Percentiles rank a stretch among this genome's conserved stretches.
phyloP scores from a whole-genome alignment of 331 rosid species.

The Dryas integrifolia region DNA sequence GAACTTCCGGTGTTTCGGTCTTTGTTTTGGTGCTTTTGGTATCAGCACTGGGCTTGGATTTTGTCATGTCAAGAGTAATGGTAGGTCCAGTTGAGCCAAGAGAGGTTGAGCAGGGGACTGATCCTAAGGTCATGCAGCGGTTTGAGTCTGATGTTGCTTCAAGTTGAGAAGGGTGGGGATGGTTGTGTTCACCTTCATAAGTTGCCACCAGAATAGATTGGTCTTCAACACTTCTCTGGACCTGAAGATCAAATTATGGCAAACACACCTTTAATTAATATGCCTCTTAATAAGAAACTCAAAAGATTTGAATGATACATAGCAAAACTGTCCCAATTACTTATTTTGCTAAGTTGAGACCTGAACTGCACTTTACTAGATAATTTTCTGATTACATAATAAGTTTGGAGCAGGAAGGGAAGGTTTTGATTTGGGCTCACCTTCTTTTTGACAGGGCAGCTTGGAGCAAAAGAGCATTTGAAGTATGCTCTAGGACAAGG shows the following conservation, averaged over 20 bases:
- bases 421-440: constrained; percentile 26
- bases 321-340: neutral
- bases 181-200: constrained; percentile 98
- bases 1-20: constrained; percentile 52
- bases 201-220: constrained; percentile 84
- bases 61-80: constrained; percentile 56
- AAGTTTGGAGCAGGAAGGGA: neutral
- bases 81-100: constrained; percentile 39
- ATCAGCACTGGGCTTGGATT: constrained; percentile 44
- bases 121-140: constrained; percentile 35
- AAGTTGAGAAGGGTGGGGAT: constrained; percentile 53
- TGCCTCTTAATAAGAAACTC: neutral
- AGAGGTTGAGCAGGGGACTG: constrained; percentile 50
- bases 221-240: constrained; percentile 93
- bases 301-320: neutral
- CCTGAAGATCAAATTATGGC: constrained; percentile 46
- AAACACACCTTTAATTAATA: constrained; percentile 9
- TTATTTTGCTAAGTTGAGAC: neutral
- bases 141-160: constrained; percentile 55
- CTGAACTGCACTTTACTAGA: neutral
- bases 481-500: constrained; percentile 98
- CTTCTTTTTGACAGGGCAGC: constrained; percentile 98
- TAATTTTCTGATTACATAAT: neutral
- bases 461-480: constrained; percentile 98
- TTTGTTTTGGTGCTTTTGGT: constrained; percentile 36